These are phyloP conservation scores for Colletotrichum falcatum DNA, from an alignment of 2,329 filamentous ascomycete genomes.

Conservation along the genomic window DNA sequence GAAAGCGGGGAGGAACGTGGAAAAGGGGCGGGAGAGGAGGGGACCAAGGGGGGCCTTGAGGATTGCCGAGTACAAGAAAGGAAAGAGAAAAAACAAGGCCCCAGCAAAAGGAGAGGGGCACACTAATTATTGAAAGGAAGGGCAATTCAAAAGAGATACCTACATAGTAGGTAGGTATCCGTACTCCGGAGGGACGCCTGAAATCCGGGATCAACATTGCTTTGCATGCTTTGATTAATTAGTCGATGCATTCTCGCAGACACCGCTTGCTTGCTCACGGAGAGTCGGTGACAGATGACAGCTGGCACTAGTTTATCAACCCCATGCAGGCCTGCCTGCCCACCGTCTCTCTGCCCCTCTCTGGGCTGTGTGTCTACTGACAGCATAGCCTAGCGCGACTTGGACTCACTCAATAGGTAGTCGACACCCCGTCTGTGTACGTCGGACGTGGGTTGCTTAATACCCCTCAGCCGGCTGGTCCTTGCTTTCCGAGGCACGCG, in stretches of 20 bases:
- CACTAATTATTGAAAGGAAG: not conserved
- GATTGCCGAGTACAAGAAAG: conserved; percentile 14
- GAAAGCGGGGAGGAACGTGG: conserved; percentile 33
- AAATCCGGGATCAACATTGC: conserved; percentile 15
- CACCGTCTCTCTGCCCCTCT: conserved; percentile 3
- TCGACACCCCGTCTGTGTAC: too few species aligned
- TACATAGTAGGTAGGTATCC: too few species aligned
- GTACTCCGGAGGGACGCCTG: not conserved
- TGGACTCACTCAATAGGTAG: too few species aligned
- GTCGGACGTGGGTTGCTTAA: not conserved
- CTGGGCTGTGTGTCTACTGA: not conserved
- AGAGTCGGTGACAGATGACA: conserved; percentile 11
- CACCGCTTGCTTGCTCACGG: conserved; percentile 24
- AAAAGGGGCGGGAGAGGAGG: conserved; percentile 34
- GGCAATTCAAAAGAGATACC: not conserved
- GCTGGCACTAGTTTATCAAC: conserved; percentile 3
- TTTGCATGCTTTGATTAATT: conserved; percentile 12
- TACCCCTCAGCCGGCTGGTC: not conserved
- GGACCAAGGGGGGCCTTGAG: conserved; percentile 22
- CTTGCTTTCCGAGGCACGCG: conserved; percentile 1
- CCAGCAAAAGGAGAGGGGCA: conserved; percentile 7
- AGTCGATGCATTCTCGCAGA: conserved; percentile 31
- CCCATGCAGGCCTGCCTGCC: conserved; percentile 13
- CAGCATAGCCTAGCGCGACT: not conserved
- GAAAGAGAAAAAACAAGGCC: not conserved